phyloP scores from a whole-genome alignment of 2,329 filamentous ascomycete species.

The Diaporthe eres region DNA sequence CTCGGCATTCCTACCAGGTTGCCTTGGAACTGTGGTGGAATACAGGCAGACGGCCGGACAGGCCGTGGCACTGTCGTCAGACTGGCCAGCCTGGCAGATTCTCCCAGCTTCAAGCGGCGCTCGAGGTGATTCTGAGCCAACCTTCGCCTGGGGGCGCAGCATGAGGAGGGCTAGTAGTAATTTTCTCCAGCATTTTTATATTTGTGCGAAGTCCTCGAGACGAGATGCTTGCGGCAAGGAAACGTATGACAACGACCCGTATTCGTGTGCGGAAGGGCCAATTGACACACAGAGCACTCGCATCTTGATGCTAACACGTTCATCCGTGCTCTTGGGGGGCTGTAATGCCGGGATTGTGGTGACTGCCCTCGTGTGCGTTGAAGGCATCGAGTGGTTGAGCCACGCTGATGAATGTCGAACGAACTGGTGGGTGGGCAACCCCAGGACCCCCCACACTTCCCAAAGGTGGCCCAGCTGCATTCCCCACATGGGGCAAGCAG shows the following conservation, averaged over 20 bases:
- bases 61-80: neutral
- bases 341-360: too few species aligned
- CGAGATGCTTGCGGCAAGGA: too few species aligned
- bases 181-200: neutral
- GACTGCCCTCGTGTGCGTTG: neutral
- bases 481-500: constrained; percentile 26
- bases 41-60: neutral
- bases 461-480: neutral
- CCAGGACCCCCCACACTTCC: constrained; percentile 22
- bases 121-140: neutral
- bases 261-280: neutral
- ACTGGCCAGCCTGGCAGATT: neutral
- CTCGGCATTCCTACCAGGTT: neutral
- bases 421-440: constrained; percentile 15
- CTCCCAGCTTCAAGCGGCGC: neutral
- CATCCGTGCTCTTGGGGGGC: too few species aligned
- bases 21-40: neutral
- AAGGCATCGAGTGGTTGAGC: neutral
- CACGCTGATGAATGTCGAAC: neutral
- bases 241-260: neutral
- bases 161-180: neutral
- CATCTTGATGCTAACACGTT: neutral
- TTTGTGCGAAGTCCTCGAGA: neutral
- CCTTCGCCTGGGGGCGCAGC: neutral
- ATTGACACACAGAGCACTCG: neutral